Evolutionary conservation across 1,139 yeast species (phyloP), one percentile per base, ranked within the genome.

Genomic region (Candida pseudoviswanathii): DNA sequence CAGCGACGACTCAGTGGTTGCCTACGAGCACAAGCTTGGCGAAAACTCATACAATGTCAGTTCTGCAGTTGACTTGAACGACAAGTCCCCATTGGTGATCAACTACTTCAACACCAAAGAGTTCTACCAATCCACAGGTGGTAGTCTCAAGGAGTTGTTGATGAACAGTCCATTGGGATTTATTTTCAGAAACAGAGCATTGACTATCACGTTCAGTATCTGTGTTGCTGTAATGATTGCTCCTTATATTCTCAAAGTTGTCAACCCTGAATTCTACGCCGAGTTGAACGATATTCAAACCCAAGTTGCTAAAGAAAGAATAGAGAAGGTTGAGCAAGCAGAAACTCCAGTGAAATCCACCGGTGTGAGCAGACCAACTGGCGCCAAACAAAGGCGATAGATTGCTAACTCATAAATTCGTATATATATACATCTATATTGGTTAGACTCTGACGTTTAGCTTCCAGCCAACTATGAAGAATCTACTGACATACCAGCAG

Each of bases 111-210:
- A 57, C 22, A 46, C 55, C 34, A 70, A 70, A 50, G 63, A 67
- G 48, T 75, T 68, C 57, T 76, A 75, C 54, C 76, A 71, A 53
- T 53, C 52, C n/a, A 59, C 71, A 6, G 67, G 59, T 51, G 68
- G 72, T n/a, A 63, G 73, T 4, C 44, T 75, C 16, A 46, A 49
- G 8, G 73, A 68, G 43, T 66, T 75, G 68, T 45, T 75, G 3
- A 53, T 68, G 65, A 64, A 65, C 48, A 70, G 79, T 61, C 81
- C 81, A 3, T 63, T 76, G 43, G 81, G 80, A 10, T 66, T 71
- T 52, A 72, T 76, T 25, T 74, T 76, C 59, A 64, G 62, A 50
- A 75, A 68, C 58, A 64, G 57, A 34, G 46, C 62, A n/a, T 75
- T 71, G 55, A 73, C 80, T 5, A 54, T 67, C 7, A 52, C 74